A percentile compares a stretch with the other conserved stretches of the same genome.
phyloP scores from a whole-genome alignment of 306 rosid genomes.

The Macrotyloma uniflorum region DNA sequence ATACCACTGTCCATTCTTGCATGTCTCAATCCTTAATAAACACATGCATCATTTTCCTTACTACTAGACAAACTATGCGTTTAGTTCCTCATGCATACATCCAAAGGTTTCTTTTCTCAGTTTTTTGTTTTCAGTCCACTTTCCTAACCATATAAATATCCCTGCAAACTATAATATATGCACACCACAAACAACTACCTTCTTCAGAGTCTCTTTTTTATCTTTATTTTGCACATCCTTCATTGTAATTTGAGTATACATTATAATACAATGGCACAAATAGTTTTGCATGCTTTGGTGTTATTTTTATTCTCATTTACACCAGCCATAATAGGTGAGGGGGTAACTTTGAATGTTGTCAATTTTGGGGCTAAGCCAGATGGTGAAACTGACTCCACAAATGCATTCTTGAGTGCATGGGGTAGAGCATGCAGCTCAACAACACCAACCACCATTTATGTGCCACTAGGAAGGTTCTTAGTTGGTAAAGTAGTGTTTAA shows the following conservation, averaged over 20 bases:
- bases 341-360: constrained; percentile 42
- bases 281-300: background rate
- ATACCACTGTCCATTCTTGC: background rate
- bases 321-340: constrained; percentile 30
- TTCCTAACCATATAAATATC: constrained; percentile 37
- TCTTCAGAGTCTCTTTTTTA: background rate
- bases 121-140: background rate
- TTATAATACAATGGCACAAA: constrained; percentile 24
- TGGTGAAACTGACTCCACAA: constrained; percentile 51
- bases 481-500: constrained; percentile 33
- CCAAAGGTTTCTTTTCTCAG: background rate
- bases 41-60: constrained; percentile 17
- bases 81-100: background rate
- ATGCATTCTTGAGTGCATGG: constrained; percentile 52
- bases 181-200: background rate
- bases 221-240: background rate
- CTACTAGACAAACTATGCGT: background rate
- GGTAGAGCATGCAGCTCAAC: constrained; percentile 43
- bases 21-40: constrained; percentile 9
- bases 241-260: background rate
- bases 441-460: constrained; percentile 17
- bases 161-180: background rate
- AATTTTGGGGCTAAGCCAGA: constrained; percentile 53
- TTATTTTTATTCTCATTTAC: constrained; percentile 18
- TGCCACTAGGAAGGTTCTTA: constrained; percentile 54